Conservation (phyloP, 2,329 filamentous ascomycete species). For the Clarireedia monteithiana region DNA sequence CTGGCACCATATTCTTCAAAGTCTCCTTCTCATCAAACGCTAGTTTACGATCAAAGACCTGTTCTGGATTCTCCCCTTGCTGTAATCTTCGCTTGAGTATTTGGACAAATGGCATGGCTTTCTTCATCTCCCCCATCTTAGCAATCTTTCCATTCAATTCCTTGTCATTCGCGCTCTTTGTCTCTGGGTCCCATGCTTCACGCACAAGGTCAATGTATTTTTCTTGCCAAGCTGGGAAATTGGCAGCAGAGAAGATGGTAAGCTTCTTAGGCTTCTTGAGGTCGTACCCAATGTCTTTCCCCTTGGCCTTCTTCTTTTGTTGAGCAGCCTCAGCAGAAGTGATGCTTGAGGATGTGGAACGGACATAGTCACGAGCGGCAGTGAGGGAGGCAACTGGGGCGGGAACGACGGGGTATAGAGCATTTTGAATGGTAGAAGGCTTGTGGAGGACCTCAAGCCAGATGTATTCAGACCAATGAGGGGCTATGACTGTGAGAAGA, state of each 20-base stretch:
- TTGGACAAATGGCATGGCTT: constrained; percentile 96
- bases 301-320: constrained; percentile 86
- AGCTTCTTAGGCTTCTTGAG: constrained; percentile 89
- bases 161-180: constrained; percentile 68
- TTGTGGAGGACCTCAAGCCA: constrained; percentile 88
- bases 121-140: constrained; percentile 88
- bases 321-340: constrained; percentile 77
- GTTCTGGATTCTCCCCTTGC: constrained; percentile 55
- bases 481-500: constrained; percentile 74
- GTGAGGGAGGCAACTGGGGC: constrained; percentile 59
- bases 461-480: constrained; percentile 91
- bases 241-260: constrained; percentile 72
- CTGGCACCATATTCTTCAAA: constrained; percentile 69
- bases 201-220: constrained; percentile 78
- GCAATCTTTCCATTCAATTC: constrained; percentile 68
- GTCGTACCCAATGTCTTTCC: constrained; percentile 78
- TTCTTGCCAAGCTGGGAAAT: constrained; percentile 85
- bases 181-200: constrained; percentile 57
- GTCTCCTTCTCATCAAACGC: constrained; percentile 77
- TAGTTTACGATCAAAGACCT: constrained; percentile 76
- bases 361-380: constrained; percentile 77
- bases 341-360: constrained; percentile 65
- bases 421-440: constrained; percentile 68
- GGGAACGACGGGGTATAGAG: constrained; percentile 64
- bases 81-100: constrained; percentile 75